Conservation (phyloP, 306 rosid genomes). For the Rosa chinensis region DNA sequence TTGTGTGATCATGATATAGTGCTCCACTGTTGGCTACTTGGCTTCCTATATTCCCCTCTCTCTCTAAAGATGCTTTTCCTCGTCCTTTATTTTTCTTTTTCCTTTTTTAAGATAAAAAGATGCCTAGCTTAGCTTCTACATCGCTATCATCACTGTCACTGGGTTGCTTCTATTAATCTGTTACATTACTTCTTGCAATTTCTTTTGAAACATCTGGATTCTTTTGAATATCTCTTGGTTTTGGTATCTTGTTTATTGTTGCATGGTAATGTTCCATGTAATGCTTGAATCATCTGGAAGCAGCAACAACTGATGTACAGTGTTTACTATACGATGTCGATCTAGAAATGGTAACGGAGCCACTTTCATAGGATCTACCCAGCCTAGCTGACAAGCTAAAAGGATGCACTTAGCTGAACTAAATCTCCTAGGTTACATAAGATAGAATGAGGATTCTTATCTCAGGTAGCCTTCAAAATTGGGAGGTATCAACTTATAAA, state of each 20-base stretch:
- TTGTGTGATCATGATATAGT: slow-evolving; percentile 18
- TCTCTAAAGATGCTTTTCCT: slow-evolving; percentile 26
- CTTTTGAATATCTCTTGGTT: not conserved
- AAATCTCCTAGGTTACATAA: no score
- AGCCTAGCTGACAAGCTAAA: not conserved
- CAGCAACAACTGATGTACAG: not conserved
- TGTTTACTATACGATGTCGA: not conserved
- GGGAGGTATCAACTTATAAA: no score
- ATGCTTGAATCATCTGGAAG: not conserved
- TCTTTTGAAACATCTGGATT: not conserved
- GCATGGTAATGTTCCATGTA: not conserved
- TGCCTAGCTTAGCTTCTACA: slow-evolving; percentile 36
- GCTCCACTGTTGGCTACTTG: slow-evolving; percentile 4
- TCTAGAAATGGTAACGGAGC: not conserved
- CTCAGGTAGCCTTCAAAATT: no score
- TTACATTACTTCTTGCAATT: not conserved
- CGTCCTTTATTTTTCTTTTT: not conserved
- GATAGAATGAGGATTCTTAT: no score
- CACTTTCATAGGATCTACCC: not conserved
- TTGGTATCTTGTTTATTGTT: not conserved
- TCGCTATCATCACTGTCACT: not conserved
- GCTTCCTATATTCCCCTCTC: not conserved
- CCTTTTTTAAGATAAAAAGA: slow-evolving; percentile 23
- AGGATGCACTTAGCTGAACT: no score
- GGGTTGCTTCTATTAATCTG: slow-evolving; percentile 13